A percentile compares a stretch with the other conserved stretches of the same genome.
These are phyloP conservation scores for Penicillium ucsense DNA, from an alignment of 495 filamentous ascomycete genomes.

Conservation along the genomic window DNA sequence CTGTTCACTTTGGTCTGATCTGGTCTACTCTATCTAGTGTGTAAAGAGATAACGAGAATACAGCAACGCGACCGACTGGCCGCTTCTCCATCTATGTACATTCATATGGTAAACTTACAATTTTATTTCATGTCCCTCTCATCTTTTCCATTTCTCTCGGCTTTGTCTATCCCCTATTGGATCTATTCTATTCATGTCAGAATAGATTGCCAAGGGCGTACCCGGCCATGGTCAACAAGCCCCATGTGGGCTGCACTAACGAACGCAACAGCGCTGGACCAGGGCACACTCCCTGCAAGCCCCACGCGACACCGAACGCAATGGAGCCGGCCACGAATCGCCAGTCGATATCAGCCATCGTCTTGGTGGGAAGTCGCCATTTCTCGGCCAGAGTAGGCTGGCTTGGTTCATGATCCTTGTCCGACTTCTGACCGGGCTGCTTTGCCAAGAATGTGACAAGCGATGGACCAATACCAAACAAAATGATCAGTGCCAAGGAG, in stretches of 20 bases:
- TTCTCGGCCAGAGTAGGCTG: slow-evolving; percentile 32
- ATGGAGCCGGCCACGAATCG: slow-evolving; percentile 42
- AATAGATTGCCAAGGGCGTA: slow-evolving; percentile 35
- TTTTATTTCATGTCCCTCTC: background rate
- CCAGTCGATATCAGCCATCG: slow-evolving; percentile 42
- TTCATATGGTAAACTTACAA: too few species aligned
- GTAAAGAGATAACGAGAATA: too few species aligned
- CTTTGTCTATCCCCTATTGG: background rate
- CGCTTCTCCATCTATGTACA: too few species aligned
- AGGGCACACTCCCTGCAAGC: slow-evolving; percentile 45
- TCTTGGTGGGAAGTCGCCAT: slow-evolving; percentile 39
- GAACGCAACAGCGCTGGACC: slow-evolving; percentile 43
- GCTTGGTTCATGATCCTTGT: slow-evolving; percentile 6
- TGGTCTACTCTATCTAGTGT: too few species aligned
- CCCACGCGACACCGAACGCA: slow-evolving; percentile 48
- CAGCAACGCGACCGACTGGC: too few species aligned
- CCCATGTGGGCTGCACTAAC: slow-evolving; percentile 41
- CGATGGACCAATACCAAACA: slow-evolving; percentile 42
- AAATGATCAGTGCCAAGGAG: slow-evolving; percentile 38
- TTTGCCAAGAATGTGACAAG: slow-evolving; percentile 23
- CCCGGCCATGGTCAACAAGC: slow-evolving; percentile 37
- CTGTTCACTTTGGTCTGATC: too few species aligned
- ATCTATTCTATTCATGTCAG: slow-evolving; percentile 3
- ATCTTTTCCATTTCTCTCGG: background rate
- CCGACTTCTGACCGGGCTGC: slow-evolving; percentile 20